Evolutionary conservation across 768 basidiomycete species (phyloP), one percentile per base, ranked within the genome.

Genomic region (Dioszegia crocea): DNA sequence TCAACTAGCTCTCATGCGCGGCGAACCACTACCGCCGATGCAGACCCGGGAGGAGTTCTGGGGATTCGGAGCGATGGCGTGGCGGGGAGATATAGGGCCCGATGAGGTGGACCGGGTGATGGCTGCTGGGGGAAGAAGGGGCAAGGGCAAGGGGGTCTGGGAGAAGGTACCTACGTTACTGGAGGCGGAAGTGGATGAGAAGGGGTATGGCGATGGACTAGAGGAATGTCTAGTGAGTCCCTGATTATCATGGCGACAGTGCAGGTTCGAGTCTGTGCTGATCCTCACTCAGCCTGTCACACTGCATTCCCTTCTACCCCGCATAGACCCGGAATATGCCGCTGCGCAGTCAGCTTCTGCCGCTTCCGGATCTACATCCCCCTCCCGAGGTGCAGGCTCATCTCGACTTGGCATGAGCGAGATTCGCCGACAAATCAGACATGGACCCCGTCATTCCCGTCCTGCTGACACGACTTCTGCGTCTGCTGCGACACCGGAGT

Each of bases 1-100:
- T 11, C 68, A 73, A 46, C 43, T 67, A 4, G 71, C 71, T 19
- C 29, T 73, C 17, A 64, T 68, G 19, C 60, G 71, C 11, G 71
- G 71, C 23, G 68, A 70, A 43, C 60, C 64, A 11, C 39, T 65
- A 4, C 50, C 52, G 9, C 47, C 38, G 2, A 51, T 54, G 40
- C 21, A 52, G 4, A 21, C 29, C 11, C 26, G 61, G 17, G 65
- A 66, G 6, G 57, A 67, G 11, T 68, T 60, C 29, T 70, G 68
- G 68, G 68, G 71, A 21, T 39, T 73, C 17, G 64, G 63, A 36
- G 46, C 38, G 57, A 44, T 26, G 68, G 60, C 57, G 62, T 59
- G 11, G 26, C 49, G 23, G 38, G 36, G 29, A 52, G 36, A 41
- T n/a, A n/a, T n/a, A n/a, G n/a, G n/a, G 33, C 33, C 33, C 6